phyloP scores from a whole-genome alignment of 768 basidiomycete genomes.

The Collybia nuda region DNA sequence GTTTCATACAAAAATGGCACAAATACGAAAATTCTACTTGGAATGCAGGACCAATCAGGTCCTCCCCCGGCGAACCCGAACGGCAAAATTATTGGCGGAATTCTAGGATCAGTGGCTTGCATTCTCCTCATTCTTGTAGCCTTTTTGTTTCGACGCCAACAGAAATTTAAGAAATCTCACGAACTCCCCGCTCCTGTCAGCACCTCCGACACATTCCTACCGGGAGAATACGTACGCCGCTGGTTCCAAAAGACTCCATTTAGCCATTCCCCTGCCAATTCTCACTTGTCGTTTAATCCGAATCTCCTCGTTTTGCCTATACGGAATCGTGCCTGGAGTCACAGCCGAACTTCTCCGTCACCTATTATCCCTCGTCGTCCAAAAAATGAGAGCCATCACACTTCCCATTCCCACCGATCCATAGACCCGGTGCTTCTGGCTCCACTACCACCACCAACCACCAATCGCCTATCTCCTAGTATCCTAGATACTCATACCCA shows the following conservation, averaged over 20 bases:
- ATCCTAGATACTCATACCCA: constrained; percentile 7
- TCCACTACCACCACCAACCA: constrained; percentile 3
- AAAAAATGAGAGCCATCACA: background rate
- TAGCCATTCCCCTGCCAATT: too few relatives aligned
- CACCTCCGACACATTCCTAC: background rate
- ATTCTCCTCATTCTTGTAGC: constrained; percentile 20
- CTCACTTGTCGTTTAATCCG: constrained; percentile 25
- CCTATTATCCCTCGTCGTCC: background rate
- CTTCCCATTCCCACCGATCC: background rate
- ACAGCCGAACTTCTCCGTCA: constrained; percentile 1
- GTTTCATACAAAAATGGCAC: background rate
- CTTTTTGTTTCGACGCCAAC: constrained; percentile 20
- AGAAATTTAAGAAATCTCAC: constrained; percentile 7
- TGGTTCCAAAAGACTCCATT: too few relatives aligned
- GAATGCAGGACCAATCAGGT: background rate
- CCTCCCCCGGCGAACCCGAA: constrained; percentile 1
- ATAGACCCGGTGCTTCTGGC: background rate
- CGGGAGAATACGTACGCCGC: too few relatives aligned
- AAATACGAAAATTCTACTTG: too few relatives aligned
- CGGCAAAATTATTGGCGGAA: constrained; percentile 26
- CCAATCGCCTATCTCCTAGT: background rate
- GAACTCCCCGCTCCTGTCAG: background rate
- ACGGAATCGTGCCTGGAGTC: background rate
- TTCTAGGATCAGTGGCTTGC: constrained; percentile 22
- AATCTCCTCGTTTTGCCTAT: constrained; percentile 22